A percentile compares a stretch with the other conserved stretches of the same genome.
phyloP scores from a whole-genome alignment of 148 eudicot genomes.

The Amaranthus cruentus region DNA sequence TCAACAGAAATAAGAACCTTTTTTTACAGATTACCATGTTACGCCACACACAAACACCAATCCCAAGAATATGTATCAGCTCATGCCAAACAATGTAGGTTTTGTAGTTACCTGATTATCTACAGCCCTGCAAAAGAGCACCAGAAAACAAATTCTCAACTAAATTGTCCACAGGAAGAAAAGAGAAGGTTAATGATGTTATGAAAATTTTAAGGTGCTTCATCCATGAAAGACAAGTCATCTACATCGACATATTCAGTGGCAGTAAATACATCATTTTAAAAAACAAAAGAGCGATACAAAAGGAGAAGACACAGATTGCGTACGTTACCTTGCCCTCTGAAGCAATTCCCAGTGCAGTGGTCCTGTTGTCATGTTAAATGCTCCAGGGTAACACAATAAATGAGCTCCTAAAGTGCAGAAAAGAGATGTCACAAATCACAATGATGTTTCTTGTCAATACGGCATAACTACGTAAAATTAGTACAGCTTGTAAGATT shows the following conservation, averaged over 20 bases:
- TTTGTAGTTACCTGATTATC: constrained; percentile 74
- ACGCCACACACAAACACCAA: neutral
- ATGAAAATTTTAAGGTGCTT: neutral
- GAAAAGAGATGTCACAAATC: neutral
- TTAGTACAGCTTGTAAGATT: neutral
- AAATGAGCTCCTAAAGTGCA: constrained; percentile 71
- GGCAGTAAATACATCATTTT: neutral
- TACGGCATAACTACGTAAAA: neutral
- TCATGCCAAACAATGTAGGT: neutral
- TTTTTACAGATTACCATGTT: neutral
- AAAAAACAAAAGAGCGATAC: neutral
- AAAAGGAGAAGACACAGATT: neutral
- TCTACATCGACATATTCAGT: neutral
- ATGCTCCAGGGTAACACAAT: constrained; percentile 96
- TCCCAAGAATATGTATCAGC: constrained; percentile 6
- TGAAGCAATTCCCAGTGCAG: constrained; percentile 97
- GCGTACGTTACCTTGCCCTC: constrained; percentile 65
- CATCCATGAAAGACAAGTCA: neutral
- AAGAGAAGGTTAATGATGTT: neutral
- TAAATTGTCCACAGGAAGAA: neutral
- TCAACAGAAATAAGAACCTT: neutral
- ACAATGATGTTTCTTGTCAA: neutral
- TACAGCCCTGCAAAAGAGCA: constrained; percentile 68
- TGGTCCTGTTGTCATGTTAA: constrained; percentile 98
- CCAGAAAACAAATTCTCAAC: constrained; percentile 18